Evolutionary conservation across 805 yeast species (phyloP), one percentile per base, ranked within the genome.

Genomic region (Candida nitratophila): DNA sequence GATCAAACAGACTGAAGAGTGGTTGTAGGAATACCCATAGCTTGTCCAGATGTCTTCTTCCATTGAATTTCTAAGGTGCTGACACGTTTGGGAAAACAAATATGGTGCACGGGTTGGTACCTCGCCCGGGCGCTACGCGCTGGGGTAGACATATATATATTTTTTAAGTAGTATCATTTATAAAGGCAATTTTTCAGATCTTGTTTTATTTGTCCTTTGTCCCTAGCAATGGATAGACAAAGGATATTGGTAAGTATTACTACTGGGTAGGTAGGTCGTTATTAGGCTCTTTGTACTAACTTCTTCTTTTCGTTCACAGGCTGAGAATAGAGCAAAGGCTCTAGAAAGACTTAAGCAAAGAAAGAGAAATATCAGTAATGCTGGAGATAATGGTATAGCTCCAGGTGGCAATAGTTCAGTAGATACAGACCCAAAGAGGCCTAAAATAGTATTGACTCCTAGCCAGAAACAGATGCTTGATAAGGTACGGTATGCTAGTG

Each of bases 281-380:
- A n/a, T n/a, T n/a, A n/a, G n/a, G n/a, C n/a, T n/a, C n/a, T n/a
- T n/a, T n/a, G n/a, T n/a, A n/a, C n/a, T n/a, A n/a, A n/a, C n/a
- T n/a, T n/a, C n/a, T n/a, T n/a, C 30, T 22, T 22, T 4, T 7
- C 26, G 15, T 8, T 8, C 5, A 30, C 6, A 79, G 86, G 86
- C 79, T 40, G 81, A 76, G 26, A 83, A 83, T 56, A 67, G 93
- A 48, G 69, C 71, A 37, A 70, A 70, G 43, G 88, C 89, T 0
- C 53, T 81, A 9, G 85, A 79, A 44, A 62, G 83, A 45, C 67
- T 83, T 31, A 68, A 73, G 48, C 68, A 69, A 40, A 66, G 73
- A 50, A 77, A 61, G 41, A 44, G 45, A 39, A 45, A 40, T 3
- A 46, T 57, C 20, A 39, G 45, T 12, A 36, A 38, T 24, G 33